Evolutionary conservation across 495 filamentous ascomycete genomes (phyloP).

Genomic region (Hypoxylon crocopeplum): DNA sequence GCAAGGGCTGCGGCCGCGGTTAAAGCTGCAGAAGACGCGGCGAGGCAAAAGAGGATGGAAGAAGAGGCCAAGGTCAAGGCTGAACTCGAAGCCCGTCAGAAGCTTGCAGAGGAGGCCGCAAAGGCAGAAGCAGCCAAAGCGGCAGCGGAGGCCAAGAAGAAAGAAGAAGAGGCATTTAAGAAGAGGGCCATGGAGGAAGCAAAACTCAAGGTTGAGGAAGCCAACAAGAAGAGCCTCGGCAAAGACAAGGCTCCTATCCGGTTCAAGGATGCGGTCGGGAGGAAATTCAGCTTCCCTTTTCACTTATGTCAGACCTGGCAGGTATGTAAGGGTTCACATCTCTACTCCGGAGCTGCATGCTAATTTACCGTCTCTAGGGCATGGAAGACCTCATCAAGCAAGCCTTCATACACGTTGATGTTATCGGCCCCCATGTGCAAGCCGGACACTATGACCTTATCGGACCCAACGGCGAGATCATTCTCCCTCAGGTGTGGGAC

Average conservation of each 20-base stretch:
- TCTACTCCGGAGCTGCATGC: conserved; percentile 3
- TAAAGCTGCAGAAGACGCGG: conserved; percentile 32
- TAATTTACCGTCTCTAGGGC: conserved; percentile 57
- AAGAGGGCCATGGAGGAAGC: conserved; percentile 53
- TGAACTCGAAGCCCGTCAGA: conserved; percentile 50
- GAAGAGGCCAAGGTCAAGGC: conserved; percentile 54
- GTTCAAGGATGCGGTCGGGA: conserved; percentile 85
- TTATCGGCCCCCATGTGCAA: conserved; percentile 81
- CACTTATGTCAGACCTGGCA: conserved; percentile 81
- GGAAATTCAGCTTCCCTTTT: conserved; percentile 87
- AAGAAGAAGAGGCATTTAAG: conserved; percentile 54
- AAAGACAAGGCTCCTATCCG: conserved; percentile 67
- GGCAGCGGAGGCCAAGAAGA: conserved; percentile 46
- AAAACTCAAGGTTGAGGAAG: conserved; percentile 59
- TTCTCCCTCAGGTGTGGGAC: conserved; percentile 87
- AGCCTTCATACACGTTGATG: conserved; percentile 84
- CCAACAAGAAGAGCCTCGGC: conserved; percentile 49
- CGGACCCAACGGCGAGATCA: conserved; percentile 84
- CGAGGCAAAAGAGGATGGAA: conserved; percentile 30
- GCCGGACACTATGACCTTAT: conserved; percentile 86
- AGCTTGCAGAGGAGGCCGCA: conserved; percentile 49
- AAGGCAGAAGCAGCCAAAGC: conserved; percentile 31
- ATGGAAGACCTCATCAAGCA: conserved; percentile 89
- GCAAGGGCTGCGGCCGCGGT: conserved; percentile 33
- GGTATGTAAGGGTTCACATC: conserved; percentile 55